Percentiles rank a stretch among this genome's conserved stretches.
Evolutionary conservation across 805 yeast species (phyloP).

Genomic region (Saccharomyces jurei): DNA sequence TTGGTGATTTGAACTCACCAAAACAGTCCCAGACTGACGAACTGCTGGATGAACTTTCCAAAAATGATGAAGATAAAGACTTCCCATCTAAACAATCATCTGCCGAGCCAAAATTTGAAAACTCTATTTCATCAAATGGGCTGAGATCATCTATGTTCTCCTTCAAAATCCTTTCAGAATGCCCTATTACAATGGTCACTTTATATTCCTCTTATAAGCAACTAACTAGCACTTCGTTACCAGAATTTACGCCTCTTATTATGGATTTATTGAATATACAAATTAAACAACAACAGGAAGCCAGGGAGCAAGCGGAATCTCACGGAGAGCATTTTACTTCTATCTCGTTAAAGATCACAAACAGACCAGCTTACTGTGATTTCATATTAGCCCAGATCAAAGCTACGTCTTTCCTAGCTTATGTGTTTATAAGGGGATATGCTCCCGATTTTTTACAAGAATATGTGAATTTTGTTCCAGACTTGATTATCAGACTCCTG

Average conservation of each 20-base stretch:
- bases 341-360: constrained; percentile 66
- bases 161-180: constrained; percentile 87
- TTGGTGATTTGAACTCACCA: neutral
- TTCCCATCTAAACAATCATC: constrained; percentile 6
- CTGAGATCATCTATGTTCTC: constrained; percentile 66
- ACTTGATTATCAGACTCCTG: constrained; percentile 70
- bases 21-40: constrained; percentile 3
- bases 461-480: constrained; percentile 67
- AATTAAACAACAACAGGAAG: constrained; percentile 71
- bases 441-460: constrained; percentile 53
- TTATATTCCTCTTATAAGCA: constrained; percentile 81
- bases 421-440: constrained; percentile 78
- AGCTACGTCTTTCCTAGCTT: constrained; percentile 91
- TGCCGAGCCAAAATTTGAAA: neutral
- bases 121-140: constrained; percentile 32
- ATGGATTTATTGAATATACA: constrained; percentile 66
- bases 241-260: constrained; percentile 72
- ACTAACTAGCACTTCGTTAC: constrained; percentile 61
- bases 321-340: constrained; percentile 56
- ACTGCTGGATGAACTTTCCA: constrained; percentile 4
- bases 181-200: constrained; percentile 94
- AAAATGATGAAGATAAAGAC: constrained; percentile 4
- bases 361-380: constrained; percentile 76
- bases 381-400: constrained; percentile 89
- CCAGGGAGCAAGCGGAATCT: constrained; percentile 49